phyloP scores from a whole-genome alignment of 2,329 filamentous ascomycete genomes.

The Pyricularia pennisetigena region DNA sequence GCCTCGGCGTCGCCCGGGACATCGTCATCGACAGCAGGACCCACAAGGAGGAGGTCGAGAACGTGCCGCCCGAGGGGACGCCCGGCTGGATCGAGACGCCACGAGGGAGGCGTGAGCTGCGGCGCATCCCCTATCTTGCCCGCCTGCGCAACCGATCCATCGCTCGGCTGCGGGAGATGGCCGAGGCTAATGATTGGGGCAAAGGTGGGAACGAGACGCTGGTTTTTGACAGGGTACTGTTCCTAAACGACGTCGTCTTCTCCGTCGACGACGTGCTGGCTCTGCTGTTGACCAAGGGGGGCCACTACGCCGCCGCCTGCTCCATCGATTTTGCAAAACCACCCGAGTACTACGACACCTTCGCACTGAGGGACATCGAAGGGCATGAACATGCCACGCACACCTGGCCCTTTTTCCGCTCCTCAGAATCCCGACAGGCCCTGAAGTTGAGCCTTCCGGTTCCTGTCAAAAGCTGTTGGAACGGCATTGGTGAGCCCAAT shows the following conservation, averaged over 20 bases:
- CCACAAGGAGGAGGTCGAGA: constrained; percentile 46
- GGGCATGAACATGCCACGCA: constrained; percentile 41
- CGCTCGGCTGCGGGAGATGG: constrained; percentile 42
- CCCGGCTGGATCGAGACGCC: constrained; percentile 53
- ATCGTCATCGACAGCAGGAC: constrained; percentile 24
- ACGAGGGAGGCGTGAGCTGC: constrained; percentile 39
- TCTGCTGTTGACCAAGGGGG: constrained; percentile 42
- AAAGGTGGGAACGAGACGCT: constrained; percentile 17
- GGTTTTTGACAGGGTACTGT: constrained; percentile 45
- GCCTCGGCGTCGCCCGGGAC: constrained; percentile 28
- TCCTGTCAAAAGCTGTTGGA: constrained; percentile 58
- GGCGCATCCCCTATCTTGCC: constrained; percentile 61
- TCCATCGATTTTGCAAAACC: constrained; percentile 46
- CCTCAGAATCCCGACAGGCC: constrained; percentile 27
- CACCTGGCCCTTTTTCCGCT: constrained; percentile 51
- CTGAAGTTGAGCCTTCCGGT: constrained; percentile 40
- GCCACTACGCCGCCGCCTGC: constrained; percentile 49
- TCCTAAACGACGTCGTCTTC: constrained; percentile 53
- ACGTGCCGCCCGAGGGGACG: constrained; percentile 20
- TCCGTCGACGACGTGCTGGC: constrained; percentile 33
- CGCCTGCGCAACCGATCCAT: constrained; percentile 53
- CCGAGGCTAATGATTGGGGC: not conserved
- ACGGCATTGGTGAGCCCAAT: constrained; percentile 42
- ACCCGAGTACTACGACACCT: constrained; percentile 50
- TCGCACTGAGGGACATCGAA: constrained; percentile 44